Percentiles rank a stretch among this genome's conserved stretches.
Evolutionary conservation across 1,284 basidiomycete species (phyloP).

Genomic region (Cerioporus squamosus): DNA sequence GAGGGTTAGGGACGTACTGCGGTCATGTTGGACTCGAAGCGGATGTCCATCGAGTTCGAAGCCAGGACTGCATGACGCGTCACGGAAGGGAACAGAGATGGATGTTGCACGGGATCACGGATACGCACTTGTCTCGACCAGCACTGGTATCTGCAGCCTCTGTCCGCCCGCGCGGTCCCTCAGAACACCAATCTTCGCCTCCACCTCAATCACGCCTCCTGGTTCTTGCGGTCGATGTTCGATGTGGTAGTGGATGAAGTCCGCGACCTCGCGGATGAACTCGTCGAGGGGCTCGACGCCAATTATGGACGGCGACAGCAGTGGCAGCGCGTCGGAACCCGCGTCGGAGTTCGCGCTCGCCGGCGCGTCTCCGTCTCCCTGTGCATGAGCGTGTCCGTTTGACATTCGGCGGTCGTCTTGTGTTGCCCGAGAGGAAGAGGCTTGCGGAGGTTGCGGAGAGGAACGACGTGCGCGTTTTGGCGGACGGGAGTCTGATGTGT

Average conservation of each 20-base stretch:
- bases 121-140: slow-evolving; percentile 86
- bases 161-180: slow-evolving; percentile 61
- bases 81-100: not conserved
- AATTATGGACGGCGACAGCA: slow-evolving; percentile 87
- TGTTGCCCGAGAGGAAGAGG: slow-evolving; percentile 6
- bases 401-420: not conserved
- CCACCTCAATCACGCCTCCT: slow-evolving; percentile 70
- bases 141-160: slow-evolving; percentile 73
- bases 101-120: too few species aligned
- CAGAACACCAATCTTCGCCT: slow-evolving; percentile 91
- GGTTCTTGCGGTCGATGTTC: slow-evolving; percentile 51
- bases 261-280: slow-evolving; percentile 89
- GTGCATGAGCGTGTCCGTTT: slow-evolving; percentile 22
- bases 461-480: slow-evolving; percentile 37
- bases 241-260: slow-evolving; percentile 84
- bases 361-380: slow-evolving; percentile 3
- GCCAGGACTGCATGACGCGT: slow-evolving; percentile 44
- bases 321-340: slow-evolving; percentile 45
- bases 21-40: slow-evolving; percentile 93
- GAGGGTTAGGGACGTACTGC: slow-evolving; percentile 53
- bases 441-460: not conserved
- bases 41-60: slow-evolving; percentile 59
- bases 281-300: slow-evolving; percentile 94
- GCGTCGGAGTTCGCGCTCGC: slow-evolving; percentile 7
- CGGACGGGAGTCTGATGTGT: slow-evolving; percentile 30